A percentile compares a stretch with the other conserved stretches of the same genome.
Evolutionary conservation across 2,329 filamentous ascomycete species (phyloP).

Genomic region (Cercospora zeae-maydis): DNA sequence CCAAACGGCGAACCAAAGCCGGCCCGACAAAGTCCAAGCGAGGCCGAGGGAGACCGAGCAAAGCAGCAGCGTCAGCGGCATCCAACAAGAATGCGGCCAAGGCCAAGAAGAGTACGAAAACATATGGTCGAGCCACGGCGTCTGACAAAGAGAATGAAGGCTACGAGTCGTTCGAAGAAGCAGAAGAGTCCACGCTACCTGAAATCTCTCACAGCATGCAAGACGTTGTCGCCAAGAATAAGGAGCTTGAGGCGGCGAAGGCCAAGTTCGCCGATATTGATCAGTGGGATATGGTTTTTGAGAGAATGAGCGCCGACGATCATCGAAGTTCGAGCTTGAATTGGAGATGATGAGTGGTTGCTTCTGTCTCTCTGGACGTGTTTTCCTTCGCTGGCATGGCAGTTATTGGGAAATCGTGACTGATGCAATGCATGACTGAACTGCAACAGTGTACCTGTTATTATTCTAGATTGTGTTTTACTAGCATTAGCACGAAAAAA

Average conservation of each 20-base stretch:
- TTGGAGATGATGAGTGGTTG: slow-evolving; percentile 34
- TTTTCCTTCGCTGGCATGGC: not conserved
- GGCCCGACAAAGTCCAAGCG: slow-evolving; percentile 15
- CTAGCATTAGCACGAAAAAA: not conserved
- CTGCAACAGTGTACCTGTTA: not conserved
- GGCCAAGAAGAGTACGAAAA: slow-evolving; percentile 23
- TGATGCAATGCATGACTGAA: not conserved
- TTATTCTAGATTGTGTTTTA: not conserved
- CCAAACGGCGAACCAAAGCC: slow-evolving; percentile 25
- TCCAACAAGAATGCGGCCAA: slow-evolving; percentile 13
- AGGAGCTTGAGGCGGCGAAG: slow-evolving; percentile 43
- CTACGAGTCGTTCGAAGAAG: slow-evolving; percentile 27
- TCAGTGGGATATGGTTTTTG: slow-evolving; percentile 51
- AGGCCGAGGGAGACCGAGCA: slow-evolving; percentile 11
- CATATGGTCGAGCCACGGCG: slow-evolving; percentile 34
- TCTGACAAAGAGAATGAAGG: slow-evolving; percentile 46
- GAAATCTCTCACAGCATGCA: slow-evolving; percentile 29
- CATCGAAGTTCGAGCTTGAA: slow-evolving; percentile 34
- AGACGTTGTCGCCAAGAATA: slow-evolving; percentile 31
- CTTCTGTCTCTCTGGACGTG: not conserved
- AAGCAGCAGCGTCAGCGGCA: slow-evolving; percentile 1
- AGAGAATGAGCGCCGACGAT: slow-evolving; percentile 47
- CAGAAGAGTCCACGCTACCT: slow-evolving; percentile 25
- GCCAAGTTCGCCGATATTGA: slow-evolving; percentile 51
- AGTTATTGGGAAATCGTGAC: not conserved